Base-by-base conservation (phyloP, 2,329 filamentous ascomycete genomes). In the Fusarium nanum region DNA sequence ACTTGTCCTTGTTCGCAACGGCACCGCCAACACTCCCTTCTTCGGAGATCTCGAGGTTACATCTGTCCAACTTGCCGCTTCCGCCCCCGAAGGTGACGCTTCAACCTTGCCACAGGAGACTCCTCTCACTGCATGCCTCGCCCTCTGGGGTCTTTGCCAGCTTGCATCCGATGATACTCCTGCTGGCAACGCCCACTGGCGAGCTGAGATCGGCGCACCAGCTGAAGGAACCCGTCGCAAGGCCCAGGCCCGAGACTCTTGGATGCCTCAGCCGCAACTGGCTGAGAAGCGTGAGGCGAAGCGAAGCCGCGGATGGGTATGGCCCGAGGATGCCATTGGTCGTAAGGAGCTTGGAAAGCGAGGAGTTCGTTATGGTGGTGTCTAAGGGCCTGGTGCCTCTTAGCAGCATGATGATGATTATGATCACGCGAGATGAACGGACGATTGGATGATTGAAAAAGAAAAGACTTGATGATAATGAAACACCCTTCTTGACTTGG, bases 41-140 rank as follows among this genome's bases (percentile, higher is more conserved):
- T 98, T 97, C 76, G 94, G 95, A n/a, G 93, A 91, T 79, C 84
- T 98, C 7, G 94, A 98, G 79, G 86, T 97, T 28, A 83, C 84
- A 20, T 86, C 84, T 45, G 85, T 91, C 22, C 88, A 87, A 74
- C 85, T 91, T 41, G 85, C 85, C n/a, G 76, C 80, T 46, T 71
- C 79, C 13, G 75, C 76, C 12, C 76, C 77, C 10, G 77, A 76
- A 45, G 67, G 65, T 20, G 74, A 73, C 8, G 65, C 74, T 32
- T 76, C 71, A 16, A 75, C 76, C 69, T 42, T 76, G 74, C 20
- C 73, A 80, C 71, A 71, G 77, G 81, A 81, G 48, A 78, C 83
- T 8, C 84, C 86, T 57, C 84, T 93, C 74, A 93, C 92, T 0
- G 91, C 91, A 14, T 88, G 89, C 66, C 84, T 94, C 10, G 92